Conservation (phyloP, 1,139 yeast species). For the Yarrowia galli region DNA sequence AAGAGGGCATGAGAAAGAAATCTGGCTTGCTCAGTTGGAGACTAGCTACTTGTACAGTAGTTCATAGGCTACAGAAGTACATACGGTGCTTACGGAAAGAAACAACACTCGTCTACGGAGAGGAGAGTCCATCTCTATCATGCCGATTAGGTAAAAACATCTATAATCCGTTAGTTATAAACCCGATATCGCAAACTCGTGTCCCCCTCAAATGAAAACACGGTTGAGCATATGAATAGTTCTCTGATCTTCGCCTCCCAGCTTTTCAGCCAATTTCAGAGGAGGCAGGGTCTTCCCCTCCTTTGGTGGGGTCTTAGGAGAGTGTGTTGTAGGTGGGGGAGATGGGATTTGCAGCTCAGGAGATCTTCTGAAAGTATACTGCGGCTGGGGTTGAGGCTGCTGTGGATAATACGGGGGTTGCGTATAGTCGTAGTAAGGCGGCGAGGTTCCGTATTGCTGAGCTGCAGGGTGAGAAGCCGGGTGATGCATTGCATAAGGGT, state of each 20-base stretch:
- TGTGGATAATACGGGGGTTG: slow-evolving; percentile 12
- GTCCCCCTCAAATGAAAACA: slow-evolving; percentile 1
- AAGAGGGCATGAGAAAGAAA: too few species aligned
- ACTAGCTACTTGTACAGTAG: too few species aligned
- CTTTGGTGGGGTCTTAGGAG: slow-evolving; percentile 37
- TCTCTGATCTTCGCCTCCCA: slow-evolving; percentile 29
- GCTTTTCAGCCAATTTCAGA: slow-evolving; percentile 15
- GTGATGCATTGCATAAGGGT: slow-evolving; percentile 21
- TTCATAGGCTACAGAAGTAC: too few species aligned
- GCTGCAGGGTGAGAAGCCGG: not conserved
- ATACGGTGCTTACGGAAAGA: too few species aligned
- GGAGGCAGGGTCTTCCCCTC: slow-evolving; percentile 38
- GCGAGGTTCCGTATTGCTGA: slow-evolving; percentile 27
- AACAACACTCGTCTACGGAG: too few species aligned
- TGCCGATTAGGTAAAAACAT: not conserved
- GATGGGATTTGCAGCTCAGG: slow-evolving; percentile 37
- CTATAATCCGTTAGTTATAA: slow-evolving; percentile 28
- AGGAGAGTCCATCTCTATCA: too few species aligned
- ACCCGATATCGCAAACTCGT: not conserved
- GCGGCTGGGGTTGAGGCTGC: slow-evolving; percentile 18
- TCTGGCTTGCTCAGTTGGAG: too few species aligned
- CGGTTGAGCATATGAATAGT: slow-evolving; percentile 36
- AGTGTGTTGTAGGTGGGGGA: slow-evolving; percentile 31
- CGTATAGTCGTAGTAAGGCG: slow-evolving; percentile 17
- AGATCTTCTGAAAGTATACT: slow-evolving; percentile 23